Evolutionary conservation across 306 rosid genomes (phyloP), one percentile per base, ranked within the genome.

Genomic region (Pyrus bretschneideri): DNA sequence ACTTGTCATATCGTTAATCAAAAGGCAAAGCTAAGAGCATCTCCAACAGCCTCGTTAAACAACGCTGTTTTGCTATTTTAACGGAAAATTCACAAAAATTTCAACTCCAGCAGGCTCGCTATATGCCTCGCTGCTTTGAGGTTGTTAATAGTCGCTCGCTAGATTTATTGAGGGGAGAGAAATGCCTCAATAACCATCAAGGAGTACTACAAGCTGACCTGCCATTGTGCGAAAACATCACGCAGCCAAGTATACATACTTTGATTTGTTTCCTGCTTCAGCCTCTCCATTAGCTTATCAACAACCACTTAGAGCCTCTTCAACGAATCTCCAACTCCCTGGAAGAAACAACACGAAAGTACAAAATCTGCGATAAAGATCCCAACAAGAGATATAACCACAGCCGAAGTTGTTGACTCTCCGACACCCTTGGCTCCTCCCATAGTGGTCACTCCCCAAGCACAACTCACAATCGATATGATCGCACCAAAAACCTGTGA

Each of bases 341-440:
- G 96, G 87, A 95, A 95, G 89, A 95, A 95, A 77, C 78, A 72
- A 82, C 69, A 92, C 35, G 98, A 92, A 49, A 95, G 97, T 22
- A 90, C 86, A 62, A 95, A 95, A 85, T 95, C 98, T 42, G 98
- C 96, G 23, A 95, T 40, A 75, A 95, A 95, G 75, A 95, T 92
- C 52, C 99, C 99, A 12, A 95, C 97, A 70, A 95, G 97, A 72
- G 99, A 95, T 75, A 95, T 81, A 58, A 95, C 99, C 64, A 95
- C 99, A 8, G 99, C 97, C 18, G 99, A 92, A 0, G 97, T 95
- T 45, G 99, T 95, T 29, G 99, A 90, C 82, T 95, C 98, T 10
- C 98, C 98, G 9, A 95, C 98, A 60, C 97, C 97, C 84, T 95
- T 92, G 72, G 99, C 99, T 40, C 99, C 99, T 69, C 97, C 98